phyloP scores from a whole-genome alignment of 129 eudicot genomes.

The Silybum marianum region DNA sequence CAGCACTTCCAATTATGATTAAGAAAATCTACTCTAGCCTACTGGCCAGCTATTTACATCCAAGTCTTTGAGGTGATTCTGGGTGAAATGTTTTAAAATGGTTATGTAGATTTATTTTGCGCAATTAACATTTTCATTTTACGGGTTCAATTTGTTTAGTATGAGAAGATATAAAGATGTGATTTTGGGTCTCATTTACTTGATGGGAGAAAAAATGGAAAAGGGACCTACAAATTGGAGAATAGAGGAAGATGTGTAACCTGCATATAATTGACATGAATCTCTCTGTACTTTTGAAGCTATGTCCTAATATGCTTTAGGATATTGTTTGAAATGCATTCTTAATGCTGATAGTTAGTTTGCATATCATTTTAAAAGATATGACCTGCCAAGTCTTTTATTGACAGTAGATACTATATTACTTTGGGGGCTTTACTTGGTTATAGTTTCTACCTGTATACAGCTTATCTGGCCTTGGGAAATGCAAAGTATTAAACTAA shows the following conservation, averaged over 20 bases:
- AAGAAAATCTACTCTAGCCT: slow-evolving; percentile 4
- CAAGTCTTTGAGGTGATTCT: not conserved
- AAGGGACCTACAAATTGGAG: not conserved
- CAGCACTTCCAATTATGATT: slow-evolving; percentile 2
- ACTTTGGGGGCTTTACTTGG: not conserved
- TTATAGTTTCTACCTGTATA: not conserved
- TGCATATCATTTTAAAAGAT: not conserved
- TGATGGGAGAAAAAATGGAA: not conserved
- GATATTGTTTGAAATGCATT: not conserved
- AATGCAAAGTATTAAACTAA: not conserved
- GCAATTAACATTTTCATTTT: not conserved
- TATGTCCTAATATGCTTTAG: not conserved
- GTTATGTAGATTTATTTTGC: not conserved
- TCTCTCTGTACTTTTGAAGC: not conserved
- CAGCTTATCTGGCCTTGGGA: not conserved
- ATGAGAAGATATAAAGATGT: not conserved
- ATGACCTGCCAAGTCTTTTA: not conserved
- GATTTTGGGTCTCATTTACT: not conserved
- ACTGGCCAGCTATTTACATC: not conserved
- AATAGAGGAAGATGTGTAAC: not conserved
- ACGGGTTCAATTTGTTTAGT: not conserved
- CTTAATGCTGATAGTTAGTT: not conserved
- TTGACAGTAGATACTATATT: not conserved
- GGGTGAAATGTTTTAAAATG: not conserved
- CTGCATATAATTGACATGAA: not conserved